Percentiles rank a stretch among this genome's conserved stretches.
Conservation (phyloP, 805 yeast species). For the Candida sakaeoensis region DNA sequence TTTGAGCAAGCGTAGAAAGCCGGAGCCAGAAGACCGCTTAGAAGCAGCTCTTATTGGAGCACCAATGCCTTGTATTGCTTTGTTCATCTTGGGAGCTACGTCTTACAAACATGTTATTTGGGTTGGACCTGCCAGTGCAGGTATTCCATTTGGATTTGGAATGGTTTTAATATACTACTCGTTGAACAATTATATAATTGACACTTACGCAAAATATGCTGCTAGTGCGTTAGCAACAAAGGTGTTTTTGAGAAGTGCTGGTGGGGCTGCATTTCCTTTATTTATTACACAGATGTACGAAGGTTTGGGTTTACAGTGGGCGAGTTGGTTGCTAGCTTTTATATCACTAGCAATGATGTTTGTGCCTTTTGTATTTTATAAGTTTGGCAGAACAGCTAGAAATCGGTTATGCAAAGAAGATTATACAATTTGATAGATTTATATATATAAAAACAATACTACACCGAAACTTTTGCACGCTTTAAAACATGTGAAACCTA, state of each 20-base stretch:
- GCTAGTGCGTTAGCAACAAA: slow-evolving; percentile 81
- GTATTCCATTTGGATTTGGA: slow-evolving; percentile 58
- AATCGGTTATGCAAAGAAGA: slow-evolving; percentile 57
- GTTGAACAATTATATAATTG: slow-evolving; percentile 78
- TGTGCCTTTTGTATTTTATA: slow-evolving; percentile 69
- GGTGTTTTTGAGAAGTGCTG: slow-evolving; percentile 75
- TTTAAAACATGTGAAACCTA: neutral
- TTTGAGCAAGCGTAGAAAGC: slow-evolving; percentile 50
- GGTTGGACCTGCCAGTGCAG: slow-evolving; percentile 62
- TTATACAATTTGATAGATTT: slow-evolving; percentile 3
- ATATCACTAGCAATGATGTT: slow-evolving; percentile 72
- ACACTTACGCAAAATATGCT: slow-evolving; percentile 79
- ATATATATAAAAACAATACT: neutral
- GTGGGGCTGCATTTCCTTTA: slow-evolving; percentile 84
- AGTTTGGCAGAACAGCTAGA: slow-evolving; percentile 62
- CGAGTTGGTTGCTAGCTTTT: slow-evolving; percentile 73
- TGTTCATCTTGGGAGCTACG: slow-evolving; percentile 80
- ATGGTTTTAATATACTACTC: slow-evolving; percentile 60
- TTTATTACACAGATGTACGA: slow-evolving; percentile 80
- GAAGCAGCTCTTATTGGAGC: slow-evolving; percentile 80
- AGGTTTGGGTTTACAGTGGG: slow-evolving; percentile 74
- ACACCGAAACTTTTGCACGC: neutral
- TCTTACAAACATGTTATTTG: slow-evolving; percentile 62
- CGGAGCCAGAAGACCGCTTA: slow-evolving; percentile 77
- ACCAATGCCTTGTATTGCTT: slow-evolving; percentile 76